A percentile compares a stretch with the other conserved stretches of the same genome.
Conservation (phyloP, 2,329 filamentous ascomycete genomes). For the Fusarium acutatum region DNA sequence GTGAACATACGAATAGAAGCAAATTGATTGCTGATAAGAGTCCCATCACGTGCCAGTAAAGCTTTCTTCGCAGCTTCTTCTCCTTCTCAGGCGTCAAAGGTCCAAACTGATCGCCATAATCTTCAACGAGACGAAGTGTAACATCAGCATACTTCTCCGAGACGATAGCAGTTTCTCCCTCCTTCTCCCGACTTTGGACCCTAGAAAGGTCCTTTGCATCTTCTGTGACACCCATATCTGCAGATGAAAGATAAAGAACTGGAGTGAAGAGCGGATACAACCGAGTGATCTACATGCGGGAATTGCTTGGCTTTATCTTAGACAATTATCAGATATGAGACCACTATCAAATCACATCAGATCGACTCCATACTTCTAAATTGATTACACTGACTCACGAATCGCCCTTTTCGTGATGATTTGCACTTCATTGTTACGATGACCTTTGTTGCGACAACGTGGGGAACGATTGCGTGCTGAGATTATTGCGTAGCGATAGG, state of each 20-base stretch:
- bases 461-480: conserved; percentile 29
- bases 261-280: background rate
- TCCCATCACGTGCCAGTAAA: conserved; percentile 2
- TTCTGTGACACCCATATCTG: background rate
- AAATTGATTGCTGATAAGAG: background rate
- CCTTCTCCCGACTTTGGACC: background rate
- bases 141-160: conserved; percentile 7
- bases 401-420: background rate
- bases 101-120: background rate
- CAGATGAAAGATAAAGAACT: background rate
- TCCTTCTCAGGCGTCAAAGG: background rate
- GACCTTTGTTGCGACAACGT: conserved; percentile 15
- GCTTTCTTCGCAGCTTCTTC: background rate
- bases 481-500: conserved; percentile 1
- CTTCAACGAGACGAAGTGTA: background rate
- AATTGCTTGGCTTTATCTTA: background rate
- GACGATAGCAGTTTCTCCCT: background rate
- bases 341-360: background rate
- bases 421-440: background rate
- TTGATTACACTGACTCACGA: background rate
- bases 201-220: background rate
- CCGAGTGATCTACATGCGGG: background rate
- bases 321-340: background rate
- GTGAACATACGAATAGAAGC: background rate
- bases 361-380: background rate